phyloP scores from a whole-genome alignment of 495 filamentous ascomycete genomes.

The Chaetomidium leptoderma region DNA sequence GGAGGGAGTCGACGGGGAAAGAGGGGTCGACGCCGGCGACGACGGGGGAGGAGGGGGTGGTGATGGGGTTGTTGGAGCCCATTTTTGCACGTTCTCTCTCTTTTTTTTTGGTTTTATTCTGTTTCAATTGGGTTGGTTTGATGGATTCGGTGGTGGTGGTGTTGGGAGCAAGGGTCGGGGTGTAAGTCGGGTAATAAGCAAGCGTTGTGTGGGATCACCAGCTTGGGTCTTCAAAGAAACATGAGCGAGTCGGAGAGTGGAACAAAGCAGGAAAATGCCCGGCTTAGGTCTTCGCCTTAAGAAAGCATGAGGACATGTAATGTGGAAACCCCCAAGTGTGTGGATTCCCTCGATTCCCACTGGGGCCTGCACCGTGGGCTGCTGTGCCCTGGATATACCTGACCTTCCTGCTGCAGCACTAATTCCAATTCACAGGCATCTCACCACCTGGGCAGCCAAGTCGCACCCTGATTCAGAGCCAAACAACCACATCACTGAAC shows the following conservation, averaged over 20 bases:
- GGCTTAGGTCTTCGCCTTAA: neutral
- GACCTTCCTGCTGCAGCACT: neutral
- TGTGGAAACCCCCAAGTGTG: neutral
- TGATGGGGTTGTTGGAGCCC: slow-evolving; percentile 11
- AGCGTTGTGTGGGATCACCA: no score
- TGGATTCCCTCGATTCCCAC: neutral
- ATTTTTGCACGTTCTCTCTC: slow-evolving; percentile 10
- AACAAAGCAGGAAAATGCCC: slow-evolving; percentile 1
- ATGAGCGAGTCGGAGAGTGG: neutral
- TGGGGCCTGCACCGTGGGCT: neutral
- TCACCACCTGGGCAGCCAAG: no score
- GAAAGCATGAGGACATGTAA: no score
- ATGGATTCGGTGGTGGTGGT: neutral
- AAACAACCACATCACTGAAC: neutral
- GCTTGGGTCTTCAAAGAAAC: neutral
- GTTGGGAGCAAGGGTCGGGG: no score
- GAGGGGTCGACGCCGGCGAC: slow-evolving; percentile 23
- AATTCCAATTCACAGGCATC: neutral
- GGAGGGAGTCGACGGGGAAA: slow-evolving; percentile 37
- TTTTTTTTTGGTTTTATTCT: neutral
- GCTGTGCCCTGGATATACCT: slow-evolving; percentile 2
- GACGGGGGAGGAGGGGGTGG: neutral
- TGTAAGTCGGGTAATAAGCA: no score
- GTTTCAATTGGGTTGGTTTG: neutral
- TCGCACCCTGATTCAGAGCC: no score